These are phyloP conservation scores for Porphyrellus cyaneotinctus DNA, from an alignment of 768 basidiomycete genomes.

Conservation along the genomic window DNA sequence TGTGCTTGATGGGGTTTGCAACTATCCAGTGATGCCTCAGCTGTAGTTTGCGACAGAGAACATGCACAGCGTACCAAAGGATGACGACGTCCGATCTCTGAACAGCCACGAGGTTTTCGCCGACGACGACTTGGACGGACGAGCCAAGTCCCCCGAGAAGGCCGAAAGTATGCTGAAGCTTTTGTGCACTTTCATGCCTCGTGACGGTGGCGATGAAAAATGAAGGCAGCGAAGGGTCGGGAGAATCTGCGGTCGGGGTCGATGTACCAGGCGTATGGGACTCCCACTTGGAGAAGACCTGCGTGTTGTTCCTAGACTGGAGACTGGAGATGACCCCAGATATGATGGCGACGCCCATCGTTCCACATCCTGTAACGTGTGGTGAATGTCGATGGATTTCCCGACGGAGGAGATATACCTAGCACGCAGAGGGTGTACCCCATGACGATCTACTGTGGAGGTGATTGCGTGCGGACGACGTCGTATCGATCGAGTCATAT, in stretches of 20 bases:
- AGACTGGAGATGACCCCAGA: slow-evolving; percentile 89
- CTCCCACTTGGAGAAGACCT: slow-evolving; percentile 52
- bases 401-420: slow-evolving; percentile 40
- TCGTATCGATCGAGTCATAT: slow-evolving; percentile 9
- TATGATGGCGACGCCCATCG: slow-evolving; percentile 94
- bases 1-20: slow-evolving; percentile 92
- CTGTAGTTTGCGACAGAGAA: background rate
- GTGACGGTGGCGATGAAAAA: slow-evolving; percentile 87
- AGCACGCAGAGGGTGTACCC: slow-evolving; percentile 91
- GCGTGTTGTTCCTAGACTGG: slow-evolving; percentile 41
- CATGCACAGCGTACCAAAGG: slow-evolving; percentile 60
- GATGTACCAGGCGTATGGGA: slow-evolving; percentile 68
- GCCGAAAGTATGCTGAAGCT: slow-evolving; percentile 58
- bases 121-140: slow-evolving; percentile 66
- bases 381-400: slow-evolving; percentile 13
- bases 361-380: slow-evolving; percentile 77
- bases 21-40: slow-evolving; percentile 38
- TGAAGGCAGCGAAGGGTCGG: slow-evolving; percentile 70
- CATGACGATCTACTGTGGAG: slow-evolving; percentile 42
- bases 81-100: slow-evolving; percentile 78
- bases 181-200: slow-evolving; percentile 67
- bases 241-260: slow-evolving; percentile 52
- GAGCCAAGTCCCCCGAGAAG: slow-evolving; percentile 55
- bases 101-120: slow-evolving; percentile 68
- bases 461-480: background rate